Evolutionary conservation across 2,329 filamentous ascomycete genomes (phyloP), one percentile per base, ranked within the genome.

Genomic region (Diplodia seriata): DNA sequence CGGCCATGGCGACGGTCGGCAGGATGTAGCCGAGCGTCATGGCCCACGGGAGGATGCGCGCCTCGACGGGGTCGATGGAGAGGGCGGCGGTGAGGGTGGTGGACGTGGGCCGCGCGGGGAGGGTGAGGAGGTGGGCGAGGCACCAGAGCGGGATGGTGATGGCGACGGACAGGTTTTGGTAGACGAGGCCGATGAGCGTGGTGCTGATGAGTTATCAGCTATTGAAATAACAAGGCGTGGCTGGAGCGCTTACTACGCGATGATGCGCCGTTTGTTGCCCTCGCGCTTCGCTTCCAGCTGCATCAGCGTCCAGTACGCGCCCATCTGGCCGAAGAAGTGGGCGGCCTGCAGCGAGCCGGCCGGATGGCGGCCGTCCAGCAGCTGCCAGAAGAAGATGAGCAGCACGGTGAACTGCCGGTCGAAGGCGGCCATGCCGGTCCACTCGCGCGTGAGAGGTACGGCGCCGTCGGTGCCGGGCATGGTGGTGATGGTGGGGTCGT

Each of bases 401-500:
- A 67, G 66, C 20, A 62, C 15, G 6, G 36, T 59, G 3, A 67
- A 38, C 33, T 67, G 66, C 8, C 23, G 15, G 66, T 67, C 66
- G 47, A 67, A 18, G 8, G 47, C 29, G 18, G 20, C 47, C 2
- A 67, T 8, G 7, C 66, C 66, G 31, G 66, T 67, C 40, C 49
- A 67, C 15, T 61, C 29, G 11, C 55, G 55, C 9, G 47, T 53
- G n/a, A 67, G 33, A 2, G 56, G 29, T 20, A 62, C 36, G 26
- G 26, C 26, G 47, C 54, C 61, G 54, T 18, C 50, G 4, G 66
- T 43, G 33, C 56, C 66, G 31, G 66, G 66, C 1, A 65, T 15
- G 8, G 38, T 53, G 36, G 62, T 53, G 23, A 26, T 9, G 33
- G 29, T 15, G 5, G 76, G 51, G 76, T 81, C 65, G 77, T 81